A percentile compares a stretch with the other conserved stretches of the same genome.
Evolutionary conservation across 2,329 filamentous ascomycete species (phyloP).

Genomic region (Rachicladosporium sp.): DNA sequence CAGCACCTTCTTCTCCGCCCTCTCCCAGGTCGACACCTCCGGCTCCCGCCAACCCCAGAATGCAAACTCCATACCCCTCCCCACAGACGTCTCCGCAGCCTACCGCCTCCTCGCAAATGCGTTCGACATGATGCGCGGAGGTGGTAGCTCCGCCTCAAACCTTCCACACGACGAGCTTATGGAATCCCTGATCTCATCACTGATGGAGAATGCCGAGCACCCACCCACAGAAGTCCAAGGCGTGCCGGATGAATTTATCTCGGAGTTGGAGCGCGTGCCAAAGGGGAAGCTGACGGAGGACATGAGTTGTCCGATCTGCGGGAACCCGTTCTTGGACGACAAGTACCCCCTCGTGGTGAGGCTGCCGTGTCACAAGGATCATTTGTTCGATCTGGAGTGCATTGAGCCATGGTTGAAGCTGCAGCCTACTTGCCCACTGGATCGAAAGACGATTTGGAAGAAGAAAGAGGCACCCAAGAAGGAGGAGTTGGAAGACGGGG

Average conservation of each 20-base stretch:
- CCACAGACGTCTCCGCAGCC: conserved; percentile 47
- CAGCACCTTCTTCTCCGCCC: conserved; percentile 51
- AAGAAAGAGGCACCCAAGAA: conserved; percentile 19
- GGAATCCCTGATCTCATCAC: conserved; percentile 41
- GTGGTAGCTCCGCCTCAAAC: conserved; percentile 5
- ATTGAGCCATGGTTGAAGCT: conserved; percentile 53
- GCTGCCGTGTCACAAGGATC: conserved; percentile 48
- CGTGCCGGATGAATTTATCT: conserved; percentile 48
- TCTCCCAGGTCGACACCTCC: conserved; percentile 45
- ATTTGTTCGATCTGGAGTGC: conserved; percentile 54
- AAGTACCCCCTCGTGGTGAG: conserved; percentile 46
- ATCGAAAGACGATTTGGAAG: conserved; percentile 47
- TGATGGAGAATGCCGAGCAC: conserved; percentile 44
- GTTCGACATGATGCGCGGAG: conserved; percentile 44
- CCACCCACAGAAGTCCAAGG: conserved; percentile 50
- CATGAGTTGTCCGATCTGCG: conserved; percentile 49
- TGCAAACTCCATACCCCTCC: conserved; percentile 46
- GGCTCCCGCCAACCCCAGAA: conserved; percentile 38
- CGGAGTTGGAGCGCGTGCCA: conserved; percentile 47
- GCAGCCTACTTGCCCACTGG: conserved; percentile 51
- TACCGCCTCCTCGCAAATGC: conserved; percentile 50
- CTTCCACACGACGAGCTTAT: conserved; percentile 30
- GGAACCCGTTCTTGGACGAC: conserved; percentile 49
- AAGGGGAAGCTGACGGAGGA: conserved; percentile 41
- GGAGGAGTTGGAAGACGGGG: conserved; percentile 33